phyloP scores from a whole-genome alignment of 805 yeast species.

The Kuraishia floccosa region DNA sequence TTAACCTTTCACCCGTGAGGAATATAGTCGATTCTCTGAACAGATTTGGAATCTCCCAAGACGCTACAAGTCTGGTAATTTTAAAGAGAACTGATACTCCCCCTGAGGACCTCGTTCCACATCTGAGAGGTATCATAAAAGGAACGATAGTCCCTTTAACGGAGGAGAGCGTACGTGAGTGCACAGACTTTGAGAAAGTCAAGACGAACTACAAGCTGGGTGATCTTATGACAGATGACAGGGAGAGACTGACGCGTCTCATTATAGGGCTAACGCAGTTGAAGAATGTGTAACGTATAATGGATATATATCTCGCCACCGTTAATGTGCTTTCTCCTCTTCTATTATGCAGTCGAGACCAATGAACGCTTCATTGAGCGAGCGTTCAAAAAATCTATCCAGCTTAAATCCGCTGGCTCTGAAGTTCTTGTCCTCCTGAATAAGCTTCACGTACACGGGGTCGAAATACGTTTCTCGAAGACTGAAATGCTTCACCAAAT shows the following conservation, averaged over 20 bases:
- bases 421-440: slow-evolving; percentile 45
- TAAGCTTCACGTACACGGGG: slow-evolving; percentile 33
- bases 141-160: slow-evolving; percentile 22
- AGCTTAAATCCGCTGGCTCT: slow-evolving; percentile 82
- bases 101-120: slow-evolving; percentile 6
- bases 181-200: slow-evolving; percentile 21
- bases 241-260: slow-evolving; percentile 10
- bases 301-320: too few species aligned
- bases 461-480: slow-evolving; percentile 37
- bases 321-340: slow-evolving; percentile 23
- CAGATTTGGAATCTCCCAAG: slow-evolving; percentile 55
- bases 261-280: slow-evolving; percentile 16
- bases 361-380: slow-evolving; percentile 79
- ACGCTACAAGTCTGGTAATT: slow-evolving; percentile 32
- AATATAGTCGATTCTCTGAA: slow-evolving; percentile 64
- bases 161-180: slow-evolving; percentile 17
- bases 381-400: slow-evolving; percentile 57
- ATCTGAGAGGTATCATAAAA: slow-evolving; percentile 12
- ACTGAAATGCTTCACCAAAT: slow-evolving; percentile 37
- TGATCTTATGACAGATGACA: slow-evolving; percentile 7
- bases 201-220: slow-evolving; percentile 18
- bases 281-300: slow-evolving; percentile 11
- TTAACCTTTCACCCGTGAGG: slow-evolving; percentile 57
- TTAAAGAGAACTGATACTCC: too few species aligned
- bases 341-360: slow-evolving; percentile 80